Percentiles rank a stretch among this genome's conserved stretches.
Conservation (phyloP, 345 rosid genomes). For the Populus ilicifolia region DNA sequence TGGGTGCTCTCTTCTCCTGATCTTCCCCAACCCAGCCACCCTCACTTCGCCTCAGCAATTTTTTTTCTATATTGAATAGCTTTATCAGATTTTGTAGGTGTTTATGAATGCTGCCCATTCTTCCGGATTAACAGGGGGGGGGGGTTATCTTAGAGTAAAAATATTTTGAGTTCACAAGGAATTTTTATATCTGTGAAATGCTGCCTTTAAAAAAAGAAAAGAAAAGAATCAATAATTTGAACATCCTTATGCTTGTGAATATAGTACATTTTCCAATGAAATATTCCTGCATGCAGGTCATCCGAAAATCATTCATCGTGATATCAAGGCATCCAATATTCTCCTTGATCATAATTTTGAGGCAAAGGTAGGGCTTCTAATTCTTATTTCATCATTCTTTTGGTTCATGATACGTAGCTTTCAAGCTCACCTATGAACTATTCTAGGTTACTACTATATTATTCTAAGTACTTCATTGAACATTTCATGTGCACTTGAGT, state of each 20-base stretch:
- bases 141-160: background rate
- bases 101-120: background rate
- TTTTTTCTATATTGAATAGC: background rate
- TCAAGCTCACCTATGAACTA: background rate
- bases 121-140: background rate
- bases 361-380: slow-evolving; percentile 9
- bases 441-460: background rate
- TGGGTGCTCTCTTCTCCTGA: background rate
- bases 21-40: background rate
- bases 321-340: slow-evolving; percentile 25
- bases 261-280: background rate
- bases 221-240: background rate
- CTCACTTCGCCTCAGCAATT: background rate
- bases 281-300: slow-evolving; percentile 10
- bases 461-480: background rate
- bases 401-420: background rate
- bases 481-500: background rate
- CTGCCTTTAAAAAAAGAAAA: background rate
- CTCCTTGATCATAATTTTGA: slow-evolving; percentile 23
- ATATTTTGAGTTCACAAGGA: background rate
- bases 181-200: background rate
- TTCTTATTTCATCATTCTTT: background rate
- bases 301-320: slow-evolving; percentile 22
- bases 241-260: background rate
- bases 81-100: background rate